Conservation (phyloP, 169 alveolate species). For the Eimeria acervulina region DNA sequence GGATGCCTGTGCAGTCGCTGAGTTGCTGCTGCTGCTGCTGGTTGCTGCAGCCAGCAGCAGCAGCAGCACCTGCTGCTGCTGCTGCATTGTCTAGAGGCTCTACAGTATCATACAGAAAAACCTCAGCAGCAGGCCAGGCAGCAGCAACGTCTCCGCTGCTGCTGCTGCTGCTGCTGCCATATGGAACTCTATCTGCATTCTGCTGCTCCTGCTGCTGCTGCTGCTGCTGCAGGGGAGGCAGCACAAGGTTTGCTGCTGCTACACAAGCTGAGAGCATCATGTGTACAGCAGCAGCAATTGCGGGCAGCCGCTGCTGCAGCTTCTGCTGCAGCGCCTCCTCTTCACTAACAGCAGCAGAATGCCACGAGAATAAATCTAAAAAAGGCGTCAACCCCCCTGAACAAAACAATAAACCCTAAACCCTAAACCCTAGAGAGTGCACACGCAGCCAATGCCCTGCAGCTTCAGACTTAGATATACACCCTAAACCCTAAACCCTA, state of each 20-base stretch:
- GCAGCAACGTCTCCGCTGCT: constrained; percentile 12
- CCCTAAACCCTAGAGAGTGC: neutral
- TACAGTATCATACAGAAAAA: neutral
- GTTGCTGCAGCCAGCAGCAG: neutral
- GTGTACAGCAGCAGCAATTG: constrained; percentile 48
- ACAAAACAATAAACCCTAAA: neutral
- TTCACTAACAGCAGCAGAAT: neutral
- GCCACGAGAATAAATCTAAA: constrained; percentile 36
- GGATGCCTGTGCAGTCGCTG: constrained; percentile 3
- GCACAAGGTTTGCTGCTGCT: constrained; percentile 48
- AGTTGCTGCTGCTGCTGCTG: neutral
- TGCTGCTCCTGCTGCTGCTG: neutral
- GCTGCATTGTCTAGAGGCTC: neutral
- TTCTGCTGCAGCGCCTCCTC: neutral
- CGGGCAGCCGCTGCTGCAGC: constrained; percentile 4
- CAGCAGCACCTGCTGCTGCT: constrained; percentile 15
- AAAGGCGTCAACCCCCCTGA: constrained; percentile 45
- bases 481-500: neutral
- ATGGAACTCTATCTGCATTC: too few relatives aligned
- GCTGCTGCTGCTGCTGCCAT: neutral
- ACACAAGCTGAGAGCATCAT: constrained; percentile 28
- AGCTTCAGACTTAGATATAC: too few relatives aligned
- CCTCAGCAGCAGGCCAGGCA: neutral
- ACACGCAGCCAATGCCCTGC: neutral
- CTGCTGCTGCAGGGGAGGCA: constrained; percentile 52